These are phyloP conservation scores for California macrophylla DNA, from an alignment of 441 rosid genomes.

Conservation along the genomic window DNA sequence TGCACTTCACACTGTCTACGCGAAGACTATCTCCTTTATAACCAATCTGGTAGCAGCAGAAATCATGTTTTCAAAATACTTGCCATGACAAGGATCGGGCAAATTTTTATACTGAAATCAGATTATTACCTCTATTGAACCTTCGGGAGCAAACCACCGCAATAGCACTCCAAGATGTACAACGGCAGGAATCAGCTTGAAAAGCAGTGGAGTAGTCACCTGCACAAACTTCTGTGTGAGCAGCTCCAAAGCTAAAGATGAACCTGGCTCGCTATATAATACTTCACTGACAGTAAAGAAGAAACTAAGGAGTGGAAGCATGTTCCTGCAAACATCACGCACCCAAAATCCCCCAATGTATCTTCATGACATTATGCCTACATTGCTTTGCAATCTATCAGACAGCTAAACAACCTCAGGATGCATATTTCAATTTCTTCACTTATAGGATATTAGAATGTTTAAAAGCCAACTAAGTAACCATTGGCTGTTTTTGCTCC, in stretches of 20 bases:
- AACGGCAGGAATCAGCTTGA: slow-evolving; percentile 88
- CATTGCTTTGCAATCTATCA: neutral
- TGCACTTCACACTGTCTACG: slow-evolving; percentile 81
- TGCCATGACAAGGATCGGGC: neutral
- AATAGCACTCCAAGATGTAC: slow-evolving; percentile 75
- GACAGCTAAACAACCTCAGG: neutral
- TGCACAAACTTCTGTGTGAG: slow-evolving; percentile 19
- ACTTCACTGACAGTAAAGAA: neutral
- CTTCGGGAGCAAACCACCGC: slow-evolving; percentile 85
- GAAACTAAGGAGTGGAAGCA: neutral
- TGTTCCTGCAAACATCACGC: neutral
- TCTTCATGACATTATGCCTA: neutral
- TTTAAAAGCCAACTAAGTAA: neutral
- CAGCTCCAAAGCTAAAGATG: neutral
- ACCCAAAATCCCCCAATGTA: neutral
- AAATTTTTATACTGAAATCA: neutral
- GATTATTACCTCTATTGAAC: slow-evolving; percentile 52
- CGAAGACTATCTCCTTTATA: slow-evolving; percentile 78
- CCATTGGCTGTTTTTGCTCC: neutral
- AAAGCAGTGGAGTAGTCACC: slow-evolving; percentile 95
- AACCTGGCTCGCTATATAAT: neutral
- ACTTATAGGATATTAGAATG: neutral
- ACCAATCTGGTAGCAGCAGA: slow-evolving; percentile 63
- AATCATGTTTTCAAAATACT: slow-evolving; percentile 21
- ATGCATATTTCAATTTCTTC: neutral